Evolutionary conservation across 371 early-diverging fungal species (phyloP), one percentile per base, ranked within the genome.

Genomic region (Nematocida sp.): DNA sequence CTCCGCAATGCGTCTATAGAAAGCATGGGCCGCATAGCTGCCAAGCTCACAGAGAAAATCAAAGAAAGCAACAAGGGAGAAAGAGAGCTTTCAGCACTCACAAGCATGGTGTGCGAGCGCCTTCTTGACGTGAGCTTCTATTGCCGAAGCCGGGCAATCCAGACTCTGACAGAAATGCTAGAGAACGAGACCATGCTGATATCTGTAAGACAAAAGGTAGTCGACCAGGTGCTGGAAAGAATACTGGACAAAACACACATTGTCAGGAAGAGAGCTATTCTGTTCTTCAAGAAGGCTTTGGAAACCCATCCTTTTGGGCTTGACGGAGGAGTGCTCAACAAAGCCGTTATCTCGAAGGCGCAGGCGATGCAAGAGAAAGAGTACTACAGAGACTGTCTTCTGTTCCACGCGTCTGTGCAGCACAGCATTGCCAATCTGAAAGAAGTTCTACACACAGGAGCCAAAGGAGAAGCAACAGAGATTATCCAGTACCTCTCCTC

Each of bases 221-320:
- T 82, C 21, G 48, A 60, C 15, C 43, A 53, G 2, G 45, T 83
- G 5, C 56, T 78, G 13, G 78, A 65, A 2, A 27, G 81, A 34
- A 76, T 81, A 21, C 56, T 52, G 49, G 83, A 83, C 62, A 83
- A 79, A 49, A 77, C 83, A 19, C 80, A 79, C 38, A 60, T 78
- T 15, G 83, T 83, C 31, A 67, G 83, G 57, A 83, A 79, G 60
- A 79, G 76, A 43, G 67, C 80, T 13, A 67, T 83, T 29, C 11
- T 49, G 0, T 62, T 83, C 25, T 76, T 79, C 37, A 67, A 56
- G 45, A 45, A 67, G 13, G 27, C 78, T 46, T 46, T 81, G n/a
- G 76, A 79, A 29, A 80, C 52, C 48, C 80, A 82, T 76, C 79
- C 80, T 27, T 80, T 81, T 78, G 65, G 46, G 21, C 36, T 77